Percentiles rank a stretch among this genome's conserved stretches.
phyloP scores from a whole-genome alignment of 2,329 filamentous ascomycete species.

The Cercospora janseana region DNA sequence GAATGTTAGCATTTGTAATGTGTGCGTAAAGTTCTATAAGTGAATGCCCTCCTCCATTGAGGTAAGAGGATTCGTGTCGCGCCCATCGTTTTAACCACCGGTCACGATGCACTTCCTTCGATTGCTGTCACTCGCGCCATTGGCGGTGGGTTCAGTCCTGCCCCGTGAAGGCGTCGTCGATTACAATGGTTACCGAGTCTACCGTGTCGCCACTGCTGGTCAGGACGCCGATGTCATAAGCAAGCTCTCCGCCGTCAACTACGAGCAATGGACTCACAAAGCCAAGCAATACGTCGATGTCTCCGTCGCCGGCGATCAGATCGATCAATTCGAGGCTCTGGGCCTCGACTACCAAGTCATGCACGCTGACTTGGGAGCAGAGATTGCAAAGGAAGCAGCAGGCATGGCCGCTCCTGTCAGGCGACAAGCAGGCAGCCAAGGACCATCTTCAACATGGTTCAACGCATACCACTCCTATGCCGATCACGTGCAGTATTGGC shows the following conservation, averaged over 20 bases:
- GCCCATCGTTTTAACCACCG: not conserved
- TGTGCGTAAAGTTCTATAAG: not conserved
- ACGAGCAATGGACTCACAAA: constrained; percentile 22
- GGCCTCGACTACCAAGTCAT: constrained; percentile 23
- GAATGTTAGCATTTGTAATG: not conserved
- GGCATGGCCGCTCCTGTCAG: constrained; percentile 15
- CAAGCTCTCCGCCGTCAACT: constrained; percentile 19
- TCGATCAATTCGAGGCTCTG: constrained; percentile 21
- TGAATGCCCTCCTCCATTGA: not conserved
- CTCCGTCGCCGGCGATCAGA: constrained; percentile 17
- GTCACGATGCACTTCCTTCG: constrained; percentile 15
- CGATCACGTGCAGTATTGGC: constrained; percentile 30
- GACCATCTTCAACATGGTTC: constrained; percentile 26
- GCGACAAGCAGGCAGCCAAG: constrained; percentile 19
- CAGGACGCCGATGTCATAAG: constrained; percentile 13
- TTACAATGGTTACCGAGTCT: constrained; percentile 24
- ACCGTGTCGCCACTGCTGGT: constrained; percentile 19
- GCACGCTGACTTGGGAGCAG: constrained; percentile 26
- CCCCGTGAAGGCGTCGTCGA: constrained; percentile 15
- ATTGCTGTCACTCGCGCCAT: constrained; percentile 14
- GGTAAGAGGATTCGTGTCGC: not conserved
- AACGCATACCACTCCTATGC: constrained; percentile 29
- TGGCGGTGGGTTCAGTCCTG: constrained; percentile 20
- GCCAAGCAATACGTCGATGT: constrained; percentile 23
- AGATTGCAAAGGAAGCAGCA: constrained; percentile 21